Evolutionary conservation across 2,329 filamentous ascomycete species (phyloP).

Genomic region (Claviceps lovelessii): DNA sequence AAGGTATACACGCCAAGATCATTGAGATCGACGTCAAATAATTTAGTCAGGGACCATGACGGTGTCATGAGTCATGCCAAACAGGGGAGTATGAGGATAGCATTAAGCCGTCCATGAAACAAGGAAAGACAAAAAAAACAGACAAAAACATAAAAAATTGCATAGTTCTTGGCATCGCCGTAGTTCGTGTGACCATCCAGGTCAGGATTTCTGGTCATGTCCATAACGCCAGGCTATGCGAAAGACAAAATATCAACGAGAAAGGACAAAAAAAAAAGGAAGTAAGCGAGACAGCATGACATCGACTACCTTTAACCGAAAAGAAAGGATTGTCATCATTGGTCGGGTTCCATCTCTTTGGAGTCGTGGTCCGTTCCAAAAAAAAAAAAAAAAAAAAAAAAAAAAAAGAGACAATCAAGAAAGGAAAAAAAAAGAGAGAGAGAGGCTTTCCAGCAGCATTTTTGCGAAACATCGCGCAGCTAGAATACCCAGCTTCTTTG

Average conservation of each 20-base stretch:
- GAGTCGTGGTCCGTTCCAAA: background rate
- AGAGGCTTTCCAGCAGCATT: background rate
- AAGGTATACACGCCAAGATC: background rate
- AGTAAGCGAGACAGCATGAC: background rate
- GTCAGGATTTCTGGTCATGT: conserved; percentile 2
- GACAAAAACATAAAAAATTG: background rate
- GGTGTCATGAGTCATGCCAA: background rate
- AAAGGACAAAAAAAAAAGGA: background rate
- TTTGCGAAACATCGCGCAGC: background rate
- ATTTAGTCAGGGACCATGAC: background rate
- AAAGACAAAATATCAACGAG: background rate
- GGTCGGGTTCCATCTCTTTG: background rate
- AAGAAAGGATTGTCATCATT: background rate
- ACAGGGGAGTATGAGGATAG: background rate
- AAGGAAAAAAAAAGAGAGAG: background rate
- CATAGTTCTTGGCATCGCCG: conserved; percentile 1
- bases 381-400: background rate
- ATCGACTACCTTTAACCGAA: background rate
- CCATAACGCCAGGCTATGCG: conserved; percentile 7
- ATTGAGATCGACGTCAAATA: background rate
- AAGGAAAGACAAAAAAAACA: background rate
- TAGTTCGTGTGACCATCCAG: conserved; percentile 3
- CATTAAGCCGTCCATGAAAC: background rate
- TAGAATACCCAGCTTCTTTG: background rate
- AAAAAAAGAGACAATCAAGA: too few species aligned